These are phyloP conservation scores for Colletotrichum acutatum DNA, from an alignment of 2,329 filamentous ascomycete genomes.

Conservation along the genomic window DNA sequence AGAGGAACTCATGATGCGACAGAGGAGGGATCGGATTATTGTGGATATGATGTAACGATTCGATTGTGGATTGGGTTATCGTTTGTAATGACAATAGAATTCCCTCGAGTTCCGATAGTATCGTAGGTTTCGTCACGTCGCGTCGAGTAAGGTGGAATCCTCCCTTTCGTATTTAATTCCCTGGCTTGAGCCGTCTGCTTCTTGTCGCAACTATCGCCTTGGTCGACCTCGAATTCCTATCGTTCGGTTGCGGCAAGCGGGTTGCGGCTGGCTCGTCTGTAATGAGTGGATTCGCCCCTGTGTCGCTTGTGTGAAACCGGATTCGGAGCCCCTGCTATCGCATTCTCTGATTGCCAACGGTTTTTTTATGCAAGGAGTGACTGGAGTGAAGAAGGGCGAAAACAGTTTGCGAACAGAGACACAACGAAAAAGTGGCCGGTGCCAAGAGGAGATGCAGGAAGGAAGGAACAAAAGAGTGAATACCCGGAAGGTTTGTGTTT, in stretches of 20 bases:
- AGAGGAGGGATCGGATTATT: neutral
- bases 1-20: neutral
- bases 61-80: neutral
- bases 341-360: slow-evolving; percentile 19
- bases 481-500: neutral
- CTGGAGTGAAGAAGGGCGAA: neutral
- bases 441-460: slow-evolving; percentile 6
- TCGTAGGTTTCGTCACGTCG: neutral
- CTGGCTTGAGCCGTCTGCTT: neutral
- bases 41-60: slow-evolving; percentile 9
- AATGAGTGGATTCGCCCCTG: slow-evolving; percentile 32
- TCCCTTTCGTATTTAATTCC: neutral
- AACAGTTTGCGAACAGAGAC: neutral
- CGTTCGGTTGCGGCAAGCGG: neutral
- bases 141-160: neutral
- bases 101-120: neutral
- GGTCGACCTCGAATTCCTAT: slow-evolving; percentile 7
- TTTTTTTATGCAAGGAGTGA: slow-evolving; percentile 28
- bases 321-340: slow-evolving; percentile 26
- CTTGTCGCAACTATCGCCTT: neutral
- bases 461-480: neutral
- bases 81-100: neutral
- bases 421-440: slow-evolving; percentile 11
- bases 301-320: slow-evolving; percentile 31
- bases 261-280: slow-evolving; percentile 6